phyloP scores from a whole-genome alignment of 108 stramenopile genomes.

The Cyclotella atomus region DNA sequence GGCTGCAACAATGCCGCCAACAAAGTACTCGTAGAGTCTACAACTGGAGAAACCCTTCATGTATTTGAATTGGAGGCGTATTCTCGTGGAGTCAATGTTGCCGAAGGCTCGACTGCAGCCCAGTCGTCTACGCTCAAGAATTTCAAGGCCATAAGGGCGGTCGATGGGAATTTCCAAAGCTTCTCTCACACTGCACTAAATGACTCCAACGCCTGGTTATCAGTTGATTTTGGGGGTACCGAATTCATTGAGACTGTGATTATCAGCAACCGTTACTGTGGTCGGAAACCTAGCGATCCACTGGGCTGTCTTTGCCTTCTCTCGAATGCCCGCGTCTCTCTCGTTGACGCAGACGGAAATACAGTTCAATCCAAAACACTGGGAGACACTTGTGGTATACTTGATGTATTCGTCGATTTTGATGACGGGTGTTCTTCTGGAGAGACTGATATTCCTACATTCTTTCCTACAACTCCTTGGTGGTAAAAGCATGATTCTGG shows the following conservation, averaged over 20 bases:
- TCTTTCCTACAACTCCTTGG: neutral
- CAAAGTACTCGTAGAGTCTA: neutral
- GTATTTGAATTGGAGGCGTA: neutral
- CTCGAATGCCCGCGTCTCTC: neutral
- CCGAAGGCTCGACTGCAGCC: neutral
- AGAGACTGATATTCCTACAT: neutral
- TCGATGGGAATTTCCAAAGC: neutral
- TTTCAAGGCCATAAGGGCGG: neutral
- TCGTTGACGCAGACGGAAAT: neutral
- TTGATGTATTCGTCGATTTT: neutral
- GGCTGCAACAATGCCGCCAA: neutral
- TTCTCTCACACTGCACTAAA: conserved; percentile 2
- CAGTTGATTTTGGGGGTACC: neutral
- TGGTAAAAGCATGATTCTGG: too few species aligned
- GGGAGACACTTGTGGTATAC: neutral
- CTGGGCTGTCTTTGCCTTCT: neutral
- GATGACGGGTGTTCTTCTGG: neutral
- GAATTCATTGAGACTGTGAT: neutral
- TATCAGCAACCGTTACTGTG: neutral
- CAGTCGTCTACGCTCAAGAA: neutral
- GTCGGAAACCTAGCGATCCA: neutral
- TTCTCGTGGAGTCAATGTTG: neutral
- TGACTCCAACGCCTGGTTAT: neutral
- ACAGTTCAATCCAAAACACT: neutral
- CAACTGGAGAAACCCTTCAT: neutral